Conservation (phyloP, 2,329 filamentous ascomycete genomes). For the Neofusicoccum cordaticola region DNA sequence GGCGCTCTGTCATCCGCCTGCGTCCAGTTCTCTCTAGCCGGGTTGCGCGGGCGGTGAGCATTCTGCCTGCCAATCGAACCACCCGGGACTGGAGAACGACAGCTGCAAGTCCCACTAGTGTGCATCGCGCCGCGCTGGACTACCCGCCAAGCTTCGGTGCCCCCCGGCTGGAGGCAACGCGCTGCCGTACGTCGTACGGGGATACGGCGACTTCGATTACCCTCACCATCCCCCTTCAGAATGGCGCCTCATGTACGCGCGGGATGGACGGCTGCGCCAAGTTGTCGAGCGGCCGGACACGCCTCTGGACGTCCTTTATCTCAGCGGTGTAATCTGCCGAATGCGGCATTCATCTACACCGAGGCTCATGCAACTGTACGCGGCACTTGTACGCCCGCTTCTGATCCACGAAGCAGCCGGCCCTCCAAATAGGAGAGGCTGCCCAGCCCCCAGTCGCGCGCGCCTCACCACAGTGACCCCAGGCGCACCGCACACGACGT, state of each 20-base stretch:
- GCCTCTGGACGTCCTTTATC: background rate
- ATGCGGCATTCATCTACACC: background rate
- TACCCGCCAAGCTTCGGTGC: background rate
- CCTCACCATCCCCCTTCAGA: background rate
- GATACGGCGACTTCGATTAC: background rate
- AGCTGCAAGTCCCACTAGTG: background rate
- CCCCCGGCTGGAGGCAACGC: background rate
- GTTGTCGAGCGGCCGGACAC: background rate
- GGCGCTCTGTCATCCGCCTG: background rate
- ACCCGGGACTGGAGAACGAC: background rate
- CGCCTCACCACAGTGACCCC: too few relatives aligned
- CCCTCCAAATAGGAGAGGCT: too few relatives aligned
- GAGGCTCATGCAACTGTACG: background rate
- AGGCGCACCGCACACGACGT: background rate
- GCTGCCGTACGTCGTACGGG: background rate
- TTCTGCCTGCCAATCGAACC: background rate
- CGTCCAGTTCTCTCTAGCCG: background rate
- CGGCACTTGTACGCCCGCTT: background rate
- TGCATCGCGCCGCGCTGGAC: background rate
- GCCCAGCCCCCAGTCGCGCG: too few relatives aligned
- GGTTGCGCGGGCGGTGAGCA: background rate
- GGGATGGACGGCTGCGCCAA: background rate
- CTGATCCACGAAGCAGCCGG: too few relatives aligned
- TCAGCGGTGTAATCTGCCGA: background rate
- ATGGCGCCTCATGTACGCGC: background rate